Base-by-base conservation (phyloP, 2,329 filamentous ascomycete genomes). In the Ilyonectria sp. region DNA sequence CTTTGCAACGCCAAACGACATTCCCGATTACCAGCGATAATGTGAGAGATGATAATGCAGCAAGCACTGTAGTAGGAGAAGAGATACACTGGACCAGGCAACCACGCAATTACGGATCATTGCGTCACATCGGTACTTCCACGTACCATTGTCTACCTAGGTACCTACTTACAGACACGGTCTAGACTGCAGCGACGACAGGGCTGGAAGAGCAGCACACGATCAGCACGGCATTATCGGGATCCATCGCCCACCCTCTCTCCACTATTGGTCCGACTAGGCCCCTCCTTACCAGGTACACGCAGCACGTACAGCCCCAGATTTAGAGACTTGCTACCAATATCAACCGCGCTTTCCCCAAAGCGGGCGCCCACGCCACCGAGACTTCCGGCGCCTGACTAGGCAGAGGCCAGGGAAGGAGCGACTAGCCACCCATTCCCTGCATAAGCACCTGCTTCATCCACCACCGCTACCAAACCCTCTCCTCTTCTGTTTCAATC, bases 311-410 rank as follows among this genome's bases (percentile, higher is more conserved):
- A 46, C 54, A 52, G 50, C 64, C 70, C 70, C 70, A 60, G 70
- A 70, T 65, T 54, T 72, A 23, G 37, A 60, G 56, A 19, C 57
- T 56, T 55, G 59, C 58, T 59, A 21, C 23, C 35, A 23, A 57
- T 19, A 35, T 56, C 43, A 6, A 3, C 15, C 6, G 15, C 31
- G 37, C 67, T 67, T 71, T 44, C 37, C 71, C 56, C 43, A 65
- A 73, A 70, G 55, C 69, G 63, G 58, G 60, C 59, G 29, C 57
- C 55, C 19, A 57, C 62, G 67, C 71, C 71, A 73, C 71, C 71
- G 71, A 69, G 69, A 58, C 69, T 63, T 73, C 71, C 71, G 71
- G 64, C 57, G 50, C 71, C 69, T 68, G 53, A 31, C 68, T 37
- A 47, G 33, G 57, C 63, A 33, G 40, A 50, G 23, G 44, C 44